phyloP scores from a whole-genome alignment of 2,329 filamentous ascomycete species.

The Tricladium varicosporioides region DNA sequence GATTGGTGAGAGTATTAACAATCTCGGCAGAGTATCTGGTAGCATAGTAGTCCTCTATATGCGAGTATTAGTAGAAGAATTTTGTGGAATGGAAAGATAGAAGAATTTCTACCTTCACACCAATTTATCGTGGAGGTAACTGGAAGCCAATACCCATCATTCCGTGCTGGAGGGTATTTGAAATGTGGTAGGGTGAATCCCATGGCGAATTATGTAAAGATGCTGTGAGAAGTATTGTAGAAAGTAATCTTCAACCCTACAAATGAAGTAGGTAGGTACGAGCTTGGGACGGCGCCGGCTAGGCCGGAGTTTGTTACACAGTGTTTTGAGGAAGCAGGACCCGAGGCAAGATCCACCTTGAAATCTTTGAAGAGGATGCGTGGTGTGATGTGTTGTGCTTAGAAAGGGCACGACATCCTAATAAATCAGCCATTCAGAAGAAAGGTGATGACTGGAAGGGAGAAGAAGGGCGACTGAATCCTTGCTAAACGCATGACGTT shows the following conservation, averaged over 20 bases:
- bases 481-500: neutral
- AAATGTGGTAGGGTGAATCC: constrained; percentile 26
- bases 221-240: neutral
- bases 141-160: constrained; percentile 35
- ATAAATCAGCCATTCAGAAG: neutral
- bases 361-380: neutral
- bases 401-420: neutral
- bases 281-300: neutral
- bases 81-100: neutral
- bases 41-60: constrained; percentile 67
- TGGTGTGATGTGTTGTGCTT: neutral
- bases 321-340: neutral
- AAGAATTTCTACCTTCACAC: constrained; percentile 69
- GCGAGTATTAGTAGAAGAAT: constrained; percentile 9
- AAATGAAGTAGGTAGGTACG: neutral
- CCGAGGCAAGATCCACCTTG: too few relatives aligned
- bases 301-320: neutral
- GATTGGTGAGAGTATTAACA: constrained; percentile 77
- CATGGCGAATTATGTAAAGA: constrained; percentile 18
- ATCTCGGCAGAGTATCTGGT: constrained; percentile 76
- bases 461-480: neutral
- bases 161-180: constrained; percentile 33
- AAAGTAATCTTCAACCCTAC: too few relatives aligned
- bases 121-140: constrained; percentile 53
- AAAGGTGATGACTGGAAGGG: neutral